Conservation (phyloP, 352 stramenopile genomes). For the Saprolegnia parasitica region DNA sequence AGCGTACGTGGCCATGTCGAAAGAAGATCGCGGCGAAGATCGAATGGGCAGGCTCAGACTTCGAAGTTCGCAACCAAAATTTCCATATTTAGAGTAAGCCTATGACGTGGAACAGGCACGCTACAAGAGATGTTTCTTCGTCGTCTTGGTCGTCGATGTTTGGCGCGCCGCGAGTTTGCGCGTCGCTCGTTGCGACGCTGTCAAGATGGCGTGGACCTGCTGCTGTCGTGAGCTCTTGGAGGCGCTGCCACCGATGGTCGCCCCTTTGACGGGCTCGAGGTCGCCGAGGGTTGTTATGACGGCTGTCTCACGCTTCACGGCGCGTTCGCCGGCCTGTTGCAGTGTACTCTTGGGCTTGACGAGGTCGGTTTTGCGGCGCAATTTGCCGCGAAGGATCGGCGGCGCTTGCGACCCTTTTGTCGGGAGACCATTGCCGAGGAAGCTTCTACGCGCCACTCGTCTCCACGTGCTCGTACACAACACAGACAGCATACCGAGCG, state of each 20-base stretch:
- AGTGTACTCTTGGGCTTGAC: neutral
- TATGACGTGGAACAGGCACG: no score
- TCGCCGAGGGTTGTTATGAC: neutral
- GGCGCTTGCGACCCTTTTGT: neutral
- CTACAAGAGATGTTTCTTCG: no score
- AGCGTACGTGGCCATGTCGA: neutral
- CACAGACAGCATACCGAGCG: constrained; percentile 31
- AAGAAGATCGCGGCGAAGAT: no score
- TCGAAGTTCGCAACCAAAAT: no score
- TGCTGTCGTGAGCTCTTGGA: neutral
- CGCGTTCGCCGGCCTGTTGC: constrained; percentile 5
- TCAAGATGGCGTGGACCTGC: constrained; percentile 10
- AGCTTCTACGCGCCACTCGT: constrained; percentile 14
- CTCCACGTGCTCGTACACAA: neutral
- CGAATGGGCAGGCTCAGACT: no score
- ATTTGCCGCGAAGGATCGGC: constrained; percentile 9
- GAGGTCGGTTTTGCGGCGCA: constrained; percentile 10
- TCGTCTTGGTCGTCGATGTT: no score
- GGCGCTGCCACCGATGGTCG: neutral
- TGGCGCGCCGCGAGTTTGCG: no score
- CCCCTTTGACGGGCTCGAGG: neutral
- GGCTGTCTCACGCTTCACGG: neutral
- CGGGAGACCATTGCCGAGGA: neutral
- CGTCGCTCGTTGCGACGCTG: no score
- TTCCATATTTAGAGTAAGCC: no score